Evolutionary conservation across 2,329 filamentous ascomycete genomes (phyloP), one percentile per base, ranked within the genome.

Genomic region (Cadophora gregata): DNA sequence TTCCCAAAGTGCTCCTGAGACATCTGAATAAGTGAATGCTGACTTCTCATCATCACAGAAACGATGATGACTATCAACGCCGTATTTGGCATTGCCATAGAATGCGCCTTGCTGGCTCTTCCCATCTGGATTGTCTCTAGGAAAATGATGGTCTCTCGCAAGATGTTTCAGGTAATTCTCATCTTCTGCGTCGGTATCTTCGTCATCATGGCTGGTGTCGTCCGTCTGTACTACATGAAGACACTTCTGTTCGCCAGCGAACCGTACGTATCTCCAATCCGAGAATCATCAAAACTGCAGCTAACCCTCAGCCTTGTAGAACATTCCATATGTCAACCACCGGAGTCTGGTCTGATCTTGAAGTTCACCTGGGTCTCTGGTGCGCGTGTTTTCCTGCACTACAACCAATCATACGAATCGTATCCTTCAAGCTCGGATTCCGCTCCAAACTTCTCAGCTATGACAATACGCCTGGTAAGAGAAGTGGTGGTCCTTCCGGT

Each of bases 341-440:
- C n/a, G 75, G 73, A 33, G 70, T 77, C 9, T 82, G 79, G 80
- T 81, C 79, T 8, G 77, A 80, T 60, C 71, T 81, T 5, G 80
- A 82, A 68, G 75, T 77, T 51, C 80, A 82, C 66, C 72, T 79
- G 51, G 81, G 80, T n/a, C 72, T 82, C 33, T 82, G 80, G 80
- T 79, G 79, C 55, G 75, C 76, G 14, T 82, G 79, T 67, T 79
- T 81, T 47, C 79, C 80, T 4, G 75, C 80, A 1, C 68, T 81
- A 12, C 79, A 81, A 47, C 79, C 79, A 2, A 64, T 81, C 19
- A 65, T 80, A 7, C 77, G 79, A n/a, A 64, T 75, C n/a, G 25
- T 76, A 21, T 70, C 71, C 1, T 69, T 64, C 67, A 72, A 70
- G 38, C 73, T 80, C 21, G 75, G 74, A 66, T 58, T 74, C 3